Percentiles rank a stretch among this genome's conserved stretches.
Evolutionary conservation across 179 eudicot species (phyloP).

Genomic region (Silene vulgaris): DNA sequence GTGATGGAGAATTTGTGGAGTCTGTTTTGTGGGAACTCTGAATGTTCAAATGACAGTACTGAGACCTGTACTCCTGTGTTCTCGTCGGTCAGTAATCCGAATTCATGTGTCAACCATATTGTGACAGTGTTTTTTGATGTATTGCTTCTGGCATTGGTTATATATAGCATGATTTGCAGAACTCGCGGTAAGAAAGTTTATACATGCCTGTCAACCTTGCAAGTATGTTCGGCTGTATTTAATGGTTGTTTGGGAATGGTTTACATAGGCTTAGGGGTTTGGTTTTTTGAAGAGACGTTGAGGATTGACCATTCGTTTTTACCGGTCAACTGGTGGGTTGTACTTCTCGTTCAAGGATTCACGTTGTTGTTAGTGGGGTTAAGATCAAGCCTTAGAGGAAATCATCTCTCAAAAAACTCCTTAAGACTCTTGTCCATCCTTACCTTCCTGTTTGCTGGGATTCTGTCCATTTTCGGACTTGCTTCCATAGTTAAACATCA

Average conservation of each 20-base stretch:
- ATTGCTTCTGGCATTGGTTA: constrained; percentile 36
- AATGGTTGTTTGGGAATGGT: constrained; percentile 51
- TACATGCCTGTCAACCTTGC: constrained; percentile 7
- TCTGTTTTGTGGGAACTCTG: constrained; percentile 16
- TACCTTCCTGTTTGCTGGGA: constrained; percentile 38
- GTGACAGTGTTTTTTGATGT: constrained; percentile 22
- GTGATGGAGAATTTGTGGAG: constrained; percentile 17
- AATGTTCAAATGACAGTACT: background rate
- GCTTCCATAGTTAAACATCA: constrained; percentile 27
- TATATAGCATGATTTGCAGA: constrained; percentile 33
- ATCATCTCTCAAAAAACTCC: constrained; percentile 28
- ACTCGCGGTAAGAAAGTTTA: constrained; percentile 16
- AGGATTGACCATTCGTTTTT: constrained; percentile 26
- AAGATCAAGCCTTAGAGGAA: constrained; percentile 41
- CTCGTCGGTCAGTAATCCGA: background rate
- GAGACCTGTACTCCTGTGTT: constrained; percentile 1
- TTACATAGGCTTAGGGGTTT: constrained; percentile 43
- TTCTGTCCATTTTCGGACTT: constrained; percentile 36
- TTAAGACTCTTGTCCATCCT: constrained; percentile 35
- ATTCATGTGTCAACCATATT: constrained; percentile 23
- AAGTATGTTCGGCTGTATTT: constrained; percentile 37
- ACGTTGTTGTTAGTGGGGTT: constrained; percentile 44
- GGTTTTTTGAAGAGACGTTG: constrained; percentile 38
- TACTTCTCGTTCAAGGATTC: constrained; percentile 43
- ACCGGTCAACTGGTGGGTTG: constrained; percentile 50